Percentiles rank a stretch among this genome's conserved stretches.
Evolutionary conservation across 257 asterid genomes (phyloP).

Genomic region (Solanum microdontum): DNA sequence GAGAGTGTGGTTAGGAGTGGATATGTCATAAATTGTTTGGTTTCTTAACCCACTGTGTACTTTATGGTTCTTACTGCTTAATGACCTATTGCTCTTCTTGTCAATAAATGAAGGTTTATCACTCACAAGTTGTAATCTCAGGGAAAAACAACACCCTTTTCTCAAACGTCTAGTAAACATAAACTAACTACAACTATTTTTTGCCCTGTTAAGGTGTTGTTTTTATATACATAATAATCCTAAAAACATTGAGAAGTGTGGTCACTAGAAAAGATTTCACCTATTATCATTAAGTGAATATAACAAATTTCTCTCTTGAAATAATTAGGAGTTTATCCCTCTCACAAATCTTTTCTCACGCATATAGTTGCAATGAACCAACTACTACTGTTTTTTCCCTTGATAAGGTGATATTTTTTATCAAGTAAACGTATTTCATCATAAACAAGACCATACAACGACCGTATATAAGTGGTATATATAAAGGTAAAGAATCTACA

Average conservation of each 20-base stretch:
- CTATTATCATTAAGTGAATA: neutral
- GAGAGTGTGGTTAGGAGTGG: neutral
- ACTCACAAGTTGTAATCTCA: neutral
- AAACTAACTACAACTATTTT: neutral
- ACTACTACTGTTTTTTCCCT: neutral
- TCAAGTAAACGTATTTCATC: neutral
- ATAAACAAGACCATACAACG: neutral
- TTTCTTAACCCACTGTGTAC: neutral
- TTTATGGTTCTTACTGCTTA: neutral
- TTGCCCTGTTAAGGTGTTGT: neutral
- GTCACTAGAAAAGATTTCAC: neutral
- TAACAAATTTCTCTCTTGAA: neutral
- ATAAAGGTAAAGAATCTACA: neutral
- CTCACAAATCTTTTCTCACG: too few species aligned
- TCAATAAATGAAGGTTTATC: neutral
- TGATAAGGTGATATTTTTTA: neutral
- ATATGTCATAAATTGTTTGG: neutral
- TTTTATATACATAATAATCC: neutral
- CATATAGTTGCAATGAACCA: neutral
- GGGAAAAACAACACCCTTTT: neutral
- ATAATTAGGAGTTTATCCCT: too few species aligned
- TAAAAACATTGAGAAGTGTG: neutral
- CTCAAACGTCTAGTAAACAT: neutral
- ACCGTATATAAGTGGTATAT: neutral
- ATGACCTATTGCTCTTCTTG: neutral